Conservation (phyloP, 768 basidiomycete species). For the Punctularia strigosozonata region DNA sequence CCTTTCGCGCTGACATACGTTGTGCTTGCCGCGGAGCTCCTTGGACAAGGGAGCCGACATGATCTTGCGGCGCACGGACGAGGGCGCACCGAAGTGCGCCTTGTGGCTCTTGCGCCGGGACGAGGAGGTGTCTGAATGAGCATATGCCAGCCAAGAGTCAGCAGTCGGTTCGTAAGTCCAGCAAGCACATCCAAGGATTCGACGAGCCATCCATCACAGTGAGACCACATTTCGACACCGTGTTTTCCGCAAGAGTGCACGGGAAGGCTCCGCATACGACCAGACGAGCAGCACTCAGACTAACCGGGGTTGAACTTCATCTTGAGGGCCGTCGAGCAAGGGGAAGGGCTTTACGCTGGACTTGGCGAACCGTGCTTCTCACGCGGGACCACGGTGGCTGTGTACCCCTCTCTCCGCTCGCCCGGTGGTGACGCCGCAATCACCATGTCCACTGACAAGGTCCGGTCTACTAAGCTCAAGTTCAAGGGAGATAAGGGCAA, state of each 20-base stretch:
- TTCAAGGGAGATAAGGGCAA: constrained; percentile 83
- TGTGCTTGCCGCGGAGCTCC: constrained; percentile 87
- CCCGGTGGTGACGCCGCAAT: no score
- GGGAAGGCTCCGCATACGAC: constrained; percentile 11
- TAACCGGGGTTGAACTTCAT: constrained; percentile 80
- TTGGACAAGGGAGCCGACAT: constrained; percentile 96
- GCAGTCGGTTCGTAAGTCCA: constrained; percentile 19
- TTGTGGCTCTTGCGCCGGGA: constrained; percentile 97
- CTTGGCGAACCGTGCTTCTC: no score
- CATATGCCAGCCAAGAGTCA: constrained; percentile 4
- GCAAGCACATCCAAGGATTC: constrained; percentile 28
- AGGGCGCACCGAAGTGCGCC: constrained; percentile 94
- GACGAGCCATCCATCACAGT: constrained; percentile 43
- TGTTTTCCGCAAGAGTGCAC: constrained; percentile 14
- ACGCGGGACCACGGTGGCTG: no score
- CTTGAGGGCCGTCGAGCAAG: constrained; percentile 45
- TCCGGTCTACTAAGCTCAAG: constrained; percentile 66
- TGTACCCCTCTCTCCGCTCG: no score
- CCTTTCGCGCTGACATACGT: no score
- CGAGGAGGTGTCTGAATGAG: constrained; percentile 64
- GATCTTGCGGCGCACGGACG: constrained; percentile 90
- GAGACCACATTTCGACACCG: constrained; percentile 16
- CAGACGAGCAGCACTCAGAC: constrained; percentile 30
- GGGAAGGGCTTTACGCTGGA: no score
- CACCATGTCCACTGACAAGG: constrained; percentile 29